A percentile compares a stretch with the other conserved stretches of the same genome.
Evolutionary conservation across 208 protist species (phyloP).

Genomic region (Porcisia deanei): DNA sequence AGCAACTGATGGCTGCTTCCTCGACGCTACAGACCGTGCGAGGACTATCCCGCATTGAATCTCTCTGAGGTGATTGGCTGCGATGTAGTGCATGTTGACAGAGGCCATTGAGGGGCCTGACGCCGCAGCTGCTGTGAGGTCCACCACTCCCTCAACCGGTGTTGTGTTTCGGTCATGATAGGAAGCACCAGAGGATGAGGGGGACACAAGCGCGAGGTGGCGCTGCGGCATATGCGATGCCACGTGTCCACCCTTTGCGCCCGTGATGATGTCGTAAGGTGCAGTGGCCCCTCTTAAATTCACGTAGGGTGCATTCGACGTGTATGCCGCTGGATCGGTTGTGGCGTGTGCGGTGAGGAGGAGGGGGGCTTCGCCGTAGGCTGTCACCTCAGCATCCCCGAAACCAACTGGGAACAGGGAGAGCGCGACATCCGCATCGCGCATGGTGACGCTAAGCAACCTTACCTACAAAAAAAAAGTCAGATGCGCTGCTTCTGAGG

Average conservation of each 20-base stretch:
- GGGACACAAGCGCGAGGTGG: neutral
- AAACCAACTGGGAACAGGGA: constrained; percentile 28
- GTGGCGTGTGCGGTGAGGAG: constrained; percentile 14
- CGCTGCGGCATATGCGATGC: neutral
- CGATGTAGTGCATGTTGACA: constrained; percentile 7
- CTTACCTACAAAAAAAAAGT: too few species aligned
- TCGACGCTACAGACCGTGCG: neutral
- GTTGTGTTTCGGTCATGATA: neutral
- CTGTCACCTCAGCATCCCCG: constrained; percentile 13
- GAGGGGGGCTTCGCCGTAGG: constrained; percentile 15
- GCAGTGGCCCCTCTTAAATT: neutral
- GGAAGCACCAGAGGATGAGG: neutral
- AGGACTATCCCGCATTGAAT: neutral
- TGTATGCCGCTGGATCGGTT: neutral
- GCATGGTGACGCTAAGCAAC: neutral
- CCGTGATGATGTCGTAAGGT: neutral
- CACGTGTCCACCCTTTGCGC: neutral
- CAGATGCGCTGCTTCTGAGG: neutral
- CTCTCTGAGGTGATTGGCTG: constrained; percentile 9
- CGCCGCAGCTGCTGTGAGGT: neutral
- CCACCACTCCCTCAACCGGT: constrained; percentile 6
- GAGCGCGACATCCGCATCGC: constrained; percentile 1
- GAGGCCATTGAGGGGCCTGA: neutral
- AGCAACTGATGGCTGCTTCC: neutral
- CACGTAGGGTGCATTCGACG: neutral